phyloP scores from a whole-genome alignment of 176 grass and related monocot genomes.

The Cenchrus americanus region DNA sequence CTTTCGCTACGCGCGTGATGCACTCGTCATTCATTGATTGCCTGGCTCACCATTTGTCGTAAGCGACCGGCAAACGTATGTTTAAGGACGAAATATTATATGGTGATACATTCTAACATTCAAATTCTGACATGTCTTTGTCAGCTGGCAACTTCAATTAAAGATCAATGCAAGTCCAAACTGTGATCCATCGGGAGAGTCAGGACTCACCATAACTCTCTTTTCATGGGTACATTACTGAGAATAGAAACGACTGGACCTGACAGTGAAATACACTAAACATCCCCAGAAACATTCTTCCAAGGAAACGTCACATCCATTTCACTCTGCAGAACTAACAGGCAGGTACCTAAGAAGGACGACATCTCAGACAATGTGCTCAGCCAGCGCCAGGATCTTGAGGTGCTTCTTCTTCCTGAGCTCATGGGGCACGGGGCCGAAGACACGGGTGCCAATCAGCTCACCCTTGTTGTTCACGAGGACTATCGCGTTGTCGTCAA shows the following conservation, averaged over 20 bases:
- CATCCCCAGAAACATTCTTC: neutral
- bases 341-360: neutral
- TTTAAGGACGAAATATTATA: too few species aligned
- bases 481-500: slow-evolving; percentile 87
- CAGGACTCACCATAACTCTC: neutral
- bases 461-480: slow-evolving; percentile 96
- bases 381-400: slow-evolving; percentile 88
- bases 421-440: slow-evolving; percentile 79
- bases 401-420: slow-evolving; percentile 96
- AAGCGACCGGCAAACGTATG: too few species aligned
- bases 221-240: slow-evolving; percentile 39
- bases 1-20: neutral
- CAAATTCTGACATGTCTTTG: too few species aligned
- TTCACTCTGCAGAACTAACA: slow-evolving; percentile 12
- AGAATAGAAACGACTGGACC: neutral
- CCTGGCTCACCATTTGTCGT: neutral
- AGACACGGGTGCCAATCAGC: slow-evolving; percentile 84
- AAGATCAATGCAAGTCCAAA: neutral
- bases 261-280: neutral
- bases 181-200: neutral
- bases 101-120: too few species aligned
- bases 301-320: neutral
- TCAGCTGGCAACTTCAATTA: neutral
- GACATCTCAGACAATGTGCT: slow-evolving; percentile 78
- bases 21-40: neutral